Evolutionary conservation across 2,329 filamentous ascomycete genomes (phyloP).

Genomic region (Lasiodiplodia hormozganensis): DNA sequence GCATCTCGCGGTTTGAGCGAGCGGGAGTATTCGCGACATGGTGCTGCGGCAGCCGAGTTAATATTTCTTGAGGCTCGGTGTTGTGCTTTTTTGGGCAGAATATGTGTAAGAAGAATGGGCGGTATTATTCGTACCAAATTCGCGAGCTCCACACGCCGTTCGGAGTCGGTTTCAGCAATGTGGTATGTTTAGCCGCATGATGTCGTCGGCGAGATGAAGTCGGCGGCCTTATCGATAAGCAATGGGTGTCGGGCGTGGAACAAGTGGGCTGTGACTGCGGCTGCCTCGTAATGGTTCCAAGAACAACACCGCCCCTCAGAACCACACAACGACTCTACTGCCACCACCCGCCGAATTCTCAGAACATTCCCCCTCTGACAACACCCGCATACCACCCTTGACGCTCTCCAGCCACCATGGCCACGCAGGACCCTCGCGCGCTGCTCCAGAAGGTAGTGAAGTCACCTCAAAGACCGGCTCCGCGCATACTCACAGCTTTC

Average conservation of each 20-base stretch:
- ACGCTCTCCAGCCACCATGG: slow-evolving; percentile 56
- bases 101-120: background rate
- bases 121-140: background rate
- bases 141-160: background rate
- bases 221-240: slow-evolving; percentile 21
- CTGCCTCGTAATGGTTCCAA: slow-evolving; percentile 28
- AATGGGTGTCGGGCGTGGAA: background rate
- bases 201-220: slow-evolving; percentile 14
- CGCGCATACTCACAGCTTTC: slow-evolving; percentile 33
- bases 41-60: background rate
- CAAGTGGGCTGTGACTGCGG: slow-evolving; percentile 25
- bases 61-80: background rate
- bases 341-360: background rate
- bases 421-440: slow-evolving; percentile 74
- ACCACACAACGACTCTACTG: background rate
- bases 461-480: slow-evolving; percentile 19
- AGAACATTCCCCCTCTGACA: background rate
- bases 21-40: slow-evolving; percentile 1
- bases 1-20: background rate
- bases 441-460: slow-evolving; percentile 74
- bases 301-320: slow-evolving; percentile 18
- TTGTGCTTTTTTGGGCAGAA: background rate
- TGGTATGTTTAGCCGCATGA: background rate
- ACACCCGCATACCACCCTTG: too few relatives aligned
- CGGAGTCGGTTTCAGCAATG: background rate